Percentiles rank a stretch among this genome's conserved stretches.
phyloP scores from a whole-genome alignment of 1,284 basidiomycete species.

The Trichosporon sp. region DNA sequence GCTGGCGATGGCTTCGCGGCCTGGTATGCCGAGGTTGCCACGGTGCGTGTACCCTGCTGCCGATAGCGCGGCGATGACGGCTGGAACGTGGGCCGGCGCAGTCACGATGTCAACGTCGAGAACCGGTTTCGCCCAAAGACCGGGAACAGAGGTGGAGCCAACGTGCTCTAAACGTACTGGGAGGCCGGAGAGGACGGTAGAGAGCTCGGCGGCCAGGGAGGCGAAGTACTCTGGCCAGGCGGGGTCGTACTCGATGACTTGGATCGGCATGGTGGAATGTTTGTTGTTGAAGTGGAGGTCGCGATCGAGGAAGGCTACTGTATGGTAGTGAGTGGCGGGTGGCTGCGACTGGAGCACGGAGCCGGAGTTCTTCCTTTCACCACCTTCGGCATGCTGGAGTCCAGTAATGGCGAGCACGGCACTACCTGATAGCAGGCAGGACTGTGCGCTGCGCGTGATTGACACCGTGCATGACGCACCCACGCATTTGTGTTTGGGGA shows the following conservation, averaged over 20 bases:
- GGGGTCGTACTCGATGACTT: constrained; percentile 31
- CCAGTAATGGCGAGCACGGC: not conserved
- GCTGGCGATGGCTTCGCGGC: constrained; percentile 17
- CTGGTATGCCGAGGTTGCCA: constrained; percentile 19
- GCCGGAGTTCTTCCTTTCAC: no score
- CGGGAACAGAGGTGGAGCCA: constrained; percentile 36
- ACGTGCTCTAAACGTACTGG: constrained; percentile 34
- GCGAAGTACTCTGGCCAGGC: constrained; percentile 28
- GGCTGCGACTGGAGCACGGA: no score
- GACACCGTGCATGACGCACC: not conserved
- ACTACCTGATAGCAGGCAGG: not conserved
- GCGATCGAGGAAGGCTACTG: not conserved
- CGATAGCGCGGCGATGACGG: constrained; percentile 18
- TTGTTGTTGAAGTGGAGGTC: not conserved
- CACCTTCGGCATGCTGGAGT: not conserved
- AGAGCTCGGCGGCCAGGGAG: constrained; percentile 23
- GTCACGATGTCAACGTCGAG: constrained; percentile 41
- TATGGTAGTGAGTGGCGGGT: not conserved
- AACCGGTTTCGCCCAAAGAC: constrained; percentile 34
- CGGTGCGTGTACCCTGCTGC: constrained; percentile 18
- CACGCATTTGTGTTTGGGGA: not conserved
- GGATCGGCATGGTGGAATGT: not conserved
- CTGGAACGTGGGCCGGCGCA: constrained; percentile 14
- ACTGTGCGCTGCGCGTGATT: not conserved
- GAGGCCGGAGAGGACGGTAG: not conserved